Evolutionary conservation across 345 rosid species (phyloP), one percentile per base, ranked within the genome.

Genomic region (Abelmoschus esculentus): DNA sequence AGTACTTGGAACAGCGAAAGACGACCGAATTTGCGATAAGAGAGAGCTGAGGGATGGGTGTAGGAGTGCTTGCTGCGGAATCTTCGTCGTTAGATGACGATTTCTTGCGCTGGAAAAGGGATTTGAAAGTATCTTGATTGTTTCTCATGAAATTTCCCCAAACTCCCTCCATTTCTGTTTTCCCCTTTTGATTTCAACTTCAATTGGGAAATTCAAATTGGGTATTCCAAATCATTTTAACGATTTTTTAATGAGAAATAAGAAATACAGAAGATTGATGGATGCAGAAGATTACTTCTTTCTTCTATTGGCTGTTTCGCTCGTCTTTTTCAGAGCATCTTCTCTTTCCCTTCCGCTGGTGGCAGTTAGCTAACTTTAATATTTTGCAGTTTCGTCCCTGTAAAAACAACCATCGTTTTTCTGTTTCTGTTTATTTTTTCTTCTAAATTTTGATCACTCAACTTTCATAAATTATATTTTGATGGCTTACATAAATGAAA

Each of bases 1-100:
- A 59, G 73, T 80, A 87, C 98, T 79, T 85, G 81, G 97, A 86
- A 75, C 93, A 91, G 76, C 96, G 95, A 59, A 84, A 73, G 79
- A 91, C 96, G 76, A 93, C 96, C 75, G 96, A 87, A 72, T 93
- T 89, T 58, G 97, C 96, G 76, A 89, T 79, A 46, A 83, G 68
- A 44, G 97, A 91, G 77, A 91, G 93, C 80, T 86, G 93, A 63
- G 96, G 97, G 50, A 93, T 82, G 17, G 87, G 84, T 70, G 70
- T 76, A 26, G 89, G 90, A 36, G 93, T 87, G 73, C 72, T 80
- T 10, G 49, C 31, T 32, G 74, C 61, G 36, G 70, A 55, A 34
- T 73, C 82, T 9, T 80, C 83, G 8, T 77, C 80, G 47, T 58
- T 73, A 59, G 63, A 4, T 5, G 86, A 72, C 3, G 82, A 77